Percentiles rank a stretch among this genome's conserved stretches.
Conservation (phyloP, 805 yeast species). For the Soucietia sequanensis region DNA sequence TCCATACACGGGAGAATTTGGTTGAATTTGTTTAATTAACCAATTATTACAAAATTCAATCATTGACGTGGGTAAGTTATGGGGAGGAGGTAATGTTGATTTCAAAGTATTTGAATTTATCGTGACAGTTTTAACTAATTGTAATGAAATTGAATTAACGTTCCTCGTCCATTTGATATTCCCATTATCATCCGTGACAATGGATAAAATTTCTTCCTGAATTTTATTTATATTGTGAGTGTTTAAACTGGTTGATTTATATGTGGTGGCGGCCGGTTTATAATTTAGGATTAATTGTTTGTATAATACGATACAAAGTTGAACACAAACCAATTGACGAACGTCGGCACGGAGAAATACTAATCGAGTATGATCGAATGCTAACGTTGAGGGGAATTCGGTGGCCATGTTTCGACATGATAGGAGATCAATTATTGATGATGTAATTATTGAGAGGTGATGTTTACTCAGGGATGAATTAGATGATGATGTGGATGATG, state of each 20-base stretch:
- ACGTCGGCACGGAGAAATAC: constrained; percentile 80
- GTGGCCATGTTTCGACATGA: constrained; percentile 79
- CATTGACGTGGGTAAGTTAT: constrained; percentile 33
- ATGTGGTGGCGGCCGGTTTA: constrained; percentile 20
- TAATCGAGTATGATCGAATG: constrained; percentile 81
- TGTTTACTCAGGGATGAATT: no score
- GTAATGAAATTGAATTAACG: constrained; percentile 68
- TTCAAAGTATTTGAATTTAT: constrained; percentile 14
- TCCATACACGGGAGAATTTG: constrained; percentile 71
- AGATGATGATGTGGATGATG: constrained; percentile 1
- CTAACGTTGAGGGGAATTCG: constrained; percentile 79
- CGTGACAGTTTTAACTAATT: constrained; percentile 47
- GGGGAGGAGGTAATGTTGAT: constrained; percentile 8
- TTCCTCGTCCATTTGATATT: constrained; percentile 90
- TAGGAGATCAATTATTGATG: constrained; percentile 59
- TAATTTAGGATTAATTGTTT: constrained; percentile 57
- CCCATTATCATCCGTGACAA: constrained; percentile 82
- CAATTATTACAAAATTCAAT: constrained; percentile 70
- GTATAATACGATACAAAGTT: constrained; percentile 69
- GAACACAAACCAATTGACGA: constrained; percentile 77
- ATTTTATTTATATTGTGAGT: constrained; percentile 41
- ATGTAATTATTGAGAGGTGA: constrained; percentile 44
- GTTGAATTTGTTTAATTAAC: constrained; percentile 85
- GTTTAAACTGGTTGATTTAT: constrained; percentile 7
- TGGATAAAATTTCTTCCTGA: constrained; percentile 71